Evolutionary conservation across 805 yeast genomes (phyloP).

Genomic region (Spathaspora sp.): DNA sequence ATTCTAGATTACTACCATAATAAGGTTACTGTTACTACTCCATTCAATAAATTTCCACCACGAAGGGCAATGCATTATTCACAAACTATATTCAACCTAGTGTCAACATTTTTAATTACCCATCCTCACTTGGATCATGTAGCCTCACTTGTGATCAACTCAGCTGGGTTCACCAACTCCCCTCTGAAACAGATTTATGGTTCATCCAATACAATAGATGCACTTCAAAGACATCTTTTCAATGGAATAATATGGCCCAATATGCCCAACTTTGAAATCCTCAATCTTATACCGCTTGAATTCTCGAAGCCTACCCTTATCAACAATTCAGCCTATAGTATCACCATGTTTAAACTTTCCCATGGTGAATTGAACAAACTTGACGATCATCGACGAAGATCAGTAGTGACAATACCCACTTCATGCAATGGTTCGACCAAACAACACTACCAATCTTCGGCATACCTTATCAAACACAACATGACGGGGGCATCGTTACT

Average conservation of each 20-base stretch:
- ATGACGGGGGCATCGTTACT: conserved; percentile 38
- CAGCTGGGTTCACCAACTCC: conserved; percentile 48
- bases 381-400: conserved; percentile 4
- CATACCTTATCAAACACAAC: conserved; percentile 50
- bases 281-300: conserved; percentile 17
- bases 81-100: conserved; percentile 13
- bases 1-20: conserved; percentile 18
- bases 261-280: conserved; percentile 32
- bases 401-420: not conserved
- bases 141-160: conserved; percentile 62
- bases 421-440: not conserved
- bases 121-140: conserved; percentile 88
- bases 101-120: conserved; percentile 54
- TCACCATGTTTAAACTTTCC: conserved; percentile 29
- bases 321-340: conserved; percentile 17
- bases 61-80: conserved; percentile 14
- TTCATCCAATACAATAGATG: conserved; percentile 45
- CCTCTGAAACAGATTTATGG: conserved; percentile 50
- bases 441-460: conserved; percentile 45
- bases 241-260: conserved; percentile 84
- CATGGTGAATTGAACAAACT: conserved; percentile 24
- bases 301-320: conserved; percentile 11
- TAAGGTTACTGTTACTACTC: conserved; percentile 17
- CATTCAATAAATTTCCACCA: conserved; percentile 15
- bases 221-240: conserved; percentile 55